Conservation (phyloP, 1,284 basidiomycete genomes). For the Fereydounia khargensis region DNA sequence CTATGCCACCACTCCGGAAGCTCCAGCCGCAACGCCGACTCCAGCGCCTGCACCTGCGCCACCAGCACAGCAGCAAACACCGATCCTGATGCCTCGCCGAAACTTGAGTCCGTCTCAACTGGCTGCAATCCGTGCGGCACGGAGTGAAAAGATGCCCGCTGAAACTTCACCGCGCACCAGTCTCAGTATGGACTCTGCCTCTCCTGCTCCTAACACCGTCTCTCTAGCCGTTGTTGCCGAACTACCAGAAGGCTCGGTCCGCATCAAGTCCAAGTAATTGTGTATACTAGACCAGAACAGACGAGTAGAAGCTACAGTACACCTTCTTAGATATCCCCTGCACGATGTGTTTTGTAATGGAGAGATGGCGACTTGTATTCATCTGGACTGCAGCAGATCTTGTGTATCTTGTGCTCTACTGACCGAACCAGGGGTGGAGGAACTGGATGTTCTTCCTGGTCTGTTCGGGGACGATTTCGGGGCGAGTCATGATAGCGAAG, state of each 20-base stretch:
- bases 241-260: conserved; percentile 15
- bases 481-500: conserved; percentile 70
- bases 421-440: conserved; percentile 63
- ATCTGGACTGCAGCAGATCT: too few relatives aligned
- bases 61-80: not conserved
- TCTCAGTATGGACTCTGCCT: conserved; percentile 1
- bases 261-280: conserved; percentile 15
- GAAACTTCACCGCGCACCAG: conserved; percentile 9
- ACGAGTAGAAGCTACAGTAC: too few relatives aligned
- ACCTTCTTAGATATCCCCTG: too few relatives aligned
- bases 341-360: too few relatives aligned
- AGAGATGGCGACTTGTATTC: too few relatives aligned
- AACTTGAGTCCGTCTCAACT: conserved; percentile 14
- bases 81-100: conserved; percentile 2
- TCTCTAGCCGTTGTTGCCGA: conserved; percentile 17
- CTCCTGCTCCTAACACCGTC: too few relatives aligned
- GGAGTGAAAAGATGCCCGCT: conserved; percentile 10
- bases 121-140: conserved; percentile 14
- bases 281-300: too few relatives aligned
- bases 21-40: conserved; percentile 1
- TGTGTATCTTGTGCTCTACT: conserved; percentile 4
- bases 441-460: conserved; percentile 73
- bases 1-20: conserved; percentile 17
- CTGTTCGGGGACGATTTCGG: conserved; percentile 66
- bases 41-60: not conserved